A percentile compares a stretch with the other conserved stretches of the same genome.
phyloP scores from a whole-genome alignment of 768 basidiomycete genomes.

The Psilocybe sp. region DNA sequence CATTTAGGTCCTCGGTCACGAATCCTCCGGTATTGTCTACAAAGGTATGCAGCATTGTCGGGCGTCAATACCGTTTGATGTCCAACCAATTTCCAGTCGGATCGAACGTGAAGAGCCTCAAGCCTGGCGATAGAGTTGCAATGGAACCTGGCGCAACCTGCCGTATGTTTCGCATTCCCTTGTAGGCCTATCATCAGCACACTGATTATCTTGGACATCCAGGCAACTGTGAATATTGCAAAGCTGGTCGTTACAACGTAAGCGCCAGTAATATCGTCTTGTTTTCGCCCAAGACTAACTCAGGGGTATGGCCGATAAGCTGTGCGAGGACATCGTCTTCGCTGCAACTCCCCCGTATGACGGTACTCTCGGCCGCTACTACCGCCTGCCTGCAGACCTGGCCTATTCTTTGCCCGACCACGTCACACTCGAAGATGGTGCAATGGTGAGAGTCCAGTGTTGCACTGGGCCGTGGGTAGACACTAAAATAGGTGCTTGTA shows the following conservation, averaged over 20 bases:
- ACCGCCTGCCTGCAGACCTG: slow-evolving; percentile 81
- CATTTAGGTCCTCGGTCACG: slow-evolving; percentile 81
- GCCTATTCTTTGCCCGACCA: slow-evolving; percentile 81
- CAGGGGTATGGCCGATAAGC: slow-evolving; percentile 28
- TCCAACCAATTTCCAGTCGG: slow-evolving; percentile 51
- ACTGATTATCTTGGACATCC: neutral
- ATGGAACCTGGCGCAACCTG: slow-evolving; percentile 91
- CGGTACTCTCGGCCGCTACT: slow-evolving; percentile 86
- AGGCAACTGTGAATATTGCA: slow-evolving; percentile 77
- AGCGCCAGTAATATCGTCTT: slow-evolving; percentile 7
- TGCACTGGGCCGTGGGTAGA: neutral
- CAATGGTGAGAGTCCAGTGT: slow-evolving; percentile 59
- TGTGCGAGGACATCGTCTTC: slow-evolving; percentile 84
- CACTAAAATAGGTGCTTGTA: slow-evolving; percentile 22
- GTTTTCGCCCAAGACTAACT: neutral
- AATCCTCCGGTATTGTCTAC: slow-evolving; percentile 77
- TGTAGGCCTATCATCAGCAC: slow-evolving; percentile 1
- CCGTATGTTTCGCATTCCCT: slow-evolving; percentile 29
- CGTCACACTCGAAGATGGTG: slow-evolving; percentile 89
- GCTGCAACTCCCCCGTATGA: slow-evolving; percentile 94
- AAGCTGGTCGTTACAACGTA: slow-evolving; percentile 81
- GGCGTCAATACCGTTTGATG: neutral
- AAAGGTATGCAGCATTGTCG: slow-evolving; percentile 45
- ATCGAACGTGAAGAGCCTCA: slow-evolving; percentile 68
- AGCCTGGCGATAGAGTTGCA: slow-evolving; percentile 84